A percentile compares a stretch with the other conserved stretches of the same genome.
phyloP scores from a whole-genome alignment of 2,329 filamentous ascomycete genomes.

The Trichoderma breve region DNA sequence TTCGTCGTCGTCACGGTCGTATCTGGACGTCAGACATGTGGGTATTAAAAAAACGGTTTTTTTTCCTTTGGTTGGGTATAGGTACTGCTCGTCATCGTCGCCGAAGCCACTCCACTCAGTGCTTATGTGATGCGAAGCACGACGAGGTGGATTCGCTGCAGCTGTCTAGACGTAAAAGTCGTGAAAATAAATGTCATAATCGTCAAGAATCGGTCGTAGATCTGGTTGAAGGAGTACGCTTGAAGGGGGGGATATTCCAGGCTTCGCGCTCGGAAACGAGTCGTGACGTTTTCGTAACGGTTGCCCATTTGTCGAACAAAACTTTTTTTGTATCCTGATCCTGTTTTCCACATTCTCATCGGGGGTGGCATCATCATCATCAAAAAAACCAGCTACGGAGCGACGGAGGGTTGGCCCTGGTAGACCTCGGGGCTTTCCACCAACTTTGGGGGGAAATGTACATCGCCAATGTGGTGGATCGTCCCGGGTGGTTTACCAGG shows the following conservation, averaged over 20 bases:
- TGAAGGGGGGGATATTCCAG: conserved; percentile 32
- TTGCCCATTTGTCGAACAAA: conserved; percentile 42
- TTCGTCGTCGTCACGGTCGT: conserved; percentile 36
- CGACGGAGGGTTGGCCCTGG: not conserved
- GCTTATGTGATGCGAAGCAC: conserved; percentile 33
- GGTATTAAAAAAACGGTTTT: conserved; percentile 33
- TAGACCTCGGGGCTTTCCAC: not conserved
- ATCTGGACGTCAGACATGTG: conserved; percentile 37
- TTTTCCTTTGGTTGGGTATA: conserved; percentile 35
- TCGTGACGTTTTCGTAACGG: conserved; percentile 38
- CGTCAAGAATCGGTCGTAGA: conserved; percentile 42
- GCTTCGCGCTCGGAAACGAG: conserved; percentile 29
- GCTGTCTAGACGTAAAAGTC: conserved; percentile 47
- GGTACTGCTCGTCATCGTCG: conserved; percentile 38
- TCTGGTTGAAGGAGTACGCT: conserved; percentile 34
- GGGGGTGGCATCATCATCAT: conserved; percentile 41
- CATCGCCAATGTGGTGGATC: not conserved
- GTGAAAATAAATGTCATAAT: conserved; percentile 47
- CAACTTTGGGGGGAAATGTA: not conserved
- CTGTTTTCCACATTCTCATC: conserved; percentile 40
- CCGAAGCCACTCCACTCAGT: conserved; percentile 35
- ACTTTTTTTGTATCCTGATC: conserved; percentile 40
- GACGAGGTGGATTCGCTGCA: conserved; percentile 35
- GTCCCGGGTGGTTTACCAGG: not conserved
- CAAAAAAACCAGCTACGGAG: conserved; percentile 28